Conservation (phyloP, 495 filamentous ascomycete species). For the Lasiosphaeriaceae sp. region DNA sequence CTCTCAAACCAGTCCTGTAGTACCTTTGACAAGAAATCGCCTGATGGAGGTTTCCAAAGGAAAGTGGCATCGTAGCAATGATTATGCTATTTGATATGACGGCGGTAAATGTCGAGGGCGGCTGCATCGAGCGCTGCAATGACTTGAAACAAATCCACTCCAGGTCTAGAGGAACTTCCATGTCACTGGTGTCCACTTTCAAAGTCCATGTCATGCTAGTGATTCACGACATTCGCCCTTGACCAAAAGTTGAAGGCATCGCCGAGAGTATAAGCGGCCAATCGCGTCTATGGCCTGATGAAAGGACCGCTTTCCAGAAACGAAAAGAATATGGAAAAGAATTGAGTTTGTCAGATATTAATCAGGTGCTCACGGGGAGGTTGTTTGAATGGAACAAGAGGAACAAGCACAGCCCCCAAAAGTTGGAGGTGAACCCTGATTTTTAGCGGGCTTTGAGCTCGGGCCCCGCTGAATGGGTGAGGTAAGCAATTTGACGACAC, state of each 20-base stretch:
- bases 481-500: too few species aligned
- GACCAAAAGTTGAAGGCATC: neutral
- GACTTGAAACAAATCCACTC: neutral
- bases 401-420: too few species aligned
- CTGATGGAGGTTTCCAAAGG: neutral
- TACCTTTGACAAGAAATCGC: neutral
- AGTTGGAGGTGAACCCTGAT: too few species aligned
- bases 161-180: neutral
- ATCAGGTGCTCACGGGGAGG: too few species aligned
- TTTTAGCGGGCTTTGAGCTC: too few species aligned
- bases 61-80: neutral
- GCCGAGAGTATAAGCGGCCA: neutral
- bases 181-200: neutral
- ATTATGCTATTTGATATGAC: neutral
- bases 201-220: neutral
- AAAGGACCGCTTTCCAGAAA: too few species aligned
- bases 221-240: neutral
- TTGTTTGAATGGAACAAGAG: too few species aligned
- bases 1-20: neutral
- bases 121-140: neutral
- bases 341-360: too few species aligned
- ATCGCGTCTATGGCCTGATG: neutral
- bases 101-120: neutral
- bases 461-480: too few species aligned
- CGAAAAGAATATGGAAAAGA: too few species aligned